Evolutionary conservation across 202 grass and related monocot genomes (phyloP), one percentile per base, ranked within the genome.

Genomic region (Panicum hallii): DNA sequence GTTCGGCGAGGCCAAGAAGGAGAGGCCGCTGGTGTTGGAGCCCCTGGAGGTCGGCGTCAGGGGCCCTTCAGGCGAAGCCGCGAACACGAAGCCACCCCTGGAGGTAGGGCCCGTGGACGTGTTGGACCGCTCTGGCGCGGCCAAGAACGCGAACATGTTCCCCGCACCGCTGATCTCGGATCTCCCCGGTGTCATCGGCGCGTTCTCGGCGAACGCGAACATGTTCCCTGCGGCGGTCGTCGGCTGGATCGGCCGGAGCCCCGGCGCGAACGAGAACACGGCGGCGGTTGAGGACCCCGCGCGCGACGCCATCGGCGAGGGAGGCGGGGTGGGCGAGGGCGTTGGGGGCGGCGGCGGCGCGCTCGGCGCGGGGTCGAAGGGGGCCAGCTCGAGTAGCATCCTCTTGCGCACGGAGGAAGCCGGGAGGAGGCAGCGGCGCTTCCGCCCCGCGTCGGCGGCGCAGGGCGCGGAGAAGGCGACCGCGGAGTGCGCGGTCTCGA

Each of bases 371-470:
- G 56, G 13, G 12, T 63, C 70, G 60, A 75, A 84, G 71, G 69
- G 70, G 20, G 1, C 16, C 8, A 84, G 60, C 57, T 84, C 82
- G 60, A 84, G 82, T 5, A 75, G 71, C 71, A 84, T 75, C 70
- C 70, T 66, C 82, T 84, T 84, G 82, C 82, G 82, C 30, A 65
- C 58, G 60, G 82, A 63, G 70, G 43, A 74, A 45, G 56, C 6
- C 28, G 81, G 81, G 70, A 74, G 44, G 57, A 83, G 70, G 60
- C 69, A 84, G 70, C 71, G 82, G 60, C 82, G 71, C 82, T 84
- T 84, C 19, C 81, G 81, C 3, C 55, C 19, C 53, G 13, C 70
- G 43, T 46, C 43, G 81, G 57, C 81, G 58, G 23, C 70, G 70
- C 81, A 83, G 58, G 82, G 82, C 43, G 57, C 82, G 60, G 82